Percentiles rank a stretch among this genome's conserved stretches.
Evolutionary conservation across 257 asterid species (phyloP).

Genomic region (Hygrophila difformis): DNA sequence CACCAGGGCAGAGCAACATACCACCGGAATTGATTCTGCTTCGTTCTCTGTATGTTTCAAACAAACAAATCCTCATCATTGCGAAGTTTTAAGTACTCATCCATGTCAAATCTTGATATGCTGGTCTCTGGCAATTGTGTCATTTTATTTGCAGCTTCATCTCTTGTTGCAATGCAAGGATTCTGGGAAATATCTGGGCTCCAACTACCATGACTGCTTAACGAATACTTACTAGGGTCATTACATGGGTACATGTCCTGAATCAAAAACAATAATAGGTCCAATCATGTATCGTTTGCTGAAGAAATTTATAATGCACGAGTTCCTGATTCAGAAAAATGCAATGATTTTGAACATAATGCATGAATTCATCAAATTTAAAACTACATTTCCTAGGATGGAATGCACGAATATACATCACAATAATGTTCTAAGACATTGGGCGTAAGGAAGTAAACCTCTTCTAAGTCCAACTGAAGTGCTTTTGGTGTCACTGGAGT

Average conservation of each 20-base stretch:
- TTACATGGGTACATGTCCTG: conserved; percentile 5
- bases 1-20: conserved; percentile 41
- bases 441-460: conserved; percentile 20
- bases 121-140: conserved; percentile 13
- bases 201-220: conserved; percentile 74
- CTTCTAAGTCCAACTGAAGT: conserved; percentile 25
- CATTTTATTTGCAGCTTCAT: conserved; percentile 17
- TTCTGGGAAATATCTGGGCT: conserved; percentile 28
- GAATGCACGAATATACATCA: no score
- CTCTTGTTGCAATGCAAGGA: conserved; percentile 6
- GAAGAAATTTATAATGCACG: no score
- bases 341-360: no score
- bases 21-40: conserved; percentile 60
- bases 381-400: no score
- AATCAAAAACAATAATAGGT: no score
- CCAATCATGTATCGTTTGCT: no score
- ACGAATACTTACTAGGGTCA: conserved; percentile 32
- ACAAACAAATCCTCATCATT: conserved; percentile 45
- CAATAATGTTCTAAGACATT: no score
- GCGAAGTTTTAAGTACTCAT: conserved; percentile 33
- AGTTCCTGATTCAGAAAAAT: no score
- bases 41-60: conserved; percentile 51
- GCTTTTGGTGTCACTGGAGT: conserved; percentile 36
- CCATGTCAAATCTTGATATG: conserved; percentile 44
- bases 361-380: no score